Evolutionary conservation across 768 basidiomycete species (phyloP).

Genomic region (Auricularia heimuer): DNA sequence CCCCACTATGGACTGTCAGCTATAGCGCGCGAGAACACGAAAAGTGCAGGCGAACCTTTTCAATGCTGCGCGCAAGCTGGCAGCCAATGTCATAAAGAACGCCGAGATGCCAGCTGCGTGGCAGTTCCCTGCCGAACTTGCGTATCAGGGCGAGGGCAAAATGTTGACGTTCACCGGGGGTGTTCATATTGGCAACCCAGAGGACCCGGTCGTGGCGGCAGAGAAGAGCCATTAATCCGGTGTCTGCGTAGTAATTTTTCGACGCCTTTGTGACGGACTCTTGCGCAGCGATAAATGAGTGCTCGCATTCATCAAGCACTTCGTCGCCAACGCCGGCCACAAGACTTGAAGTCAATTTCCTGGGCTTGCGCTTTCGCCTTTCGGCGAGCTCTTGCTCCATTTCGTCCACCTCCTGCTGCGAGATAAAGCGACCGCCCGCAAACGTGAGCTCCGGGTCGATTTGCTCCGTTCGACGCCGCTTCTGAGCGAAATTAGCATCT

Average conservation of each 20-base stretch:
- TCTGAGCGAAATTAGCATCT: slow-evolving; percentile 5
- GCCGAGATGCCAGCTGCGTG: slow-evolving; percentile 20
- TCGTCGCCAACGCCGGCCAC: neutral
- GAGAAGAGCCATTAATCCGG: slow-evolving; percentile 7
- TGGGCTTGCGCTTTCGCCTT: too few species aligned
- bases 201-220: slow-evolving; percentile 8
- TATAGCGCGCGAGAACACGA: neutral
- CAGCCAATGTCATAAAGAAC: slow-evolving; percentile 26
- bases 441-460: neutral
- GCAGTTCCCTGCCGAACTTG: slow-evolving; percentile 2
- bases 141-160: slow-evolving; percentile 7
- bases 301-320: slow-evolving; percentile 6
- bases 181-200: slow-evolving; percentile 6
- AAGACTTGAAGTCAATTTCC: neutral
- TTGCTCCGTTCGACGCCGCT: neutral
- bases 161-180: slow-evolving; percentile 8
- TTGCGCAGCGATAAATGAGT: slow-evolving; percentile 8
- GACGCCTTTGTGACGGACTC: slow-evolving; percentile 5
- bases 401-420: neutral
- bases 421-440: neutral
- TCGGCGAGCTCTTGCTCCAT: neutral
- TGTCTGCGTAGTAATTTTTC: slow-evolving; percentile 6
- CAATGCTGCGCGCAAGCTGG: slow-evolving; percentile 23
- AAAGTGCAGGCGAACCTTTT: neutral
- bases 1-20: slow-evolving; percentile 3